A percentile compares a stretch with the other conserved stretches of the same genome.
These are phyloP conservation scores for Monilinia vaccinii-corymbosi DNA, from an alignment of 2,329 filamentous ascomycete species.

Conservation along the genomic window DNA sequence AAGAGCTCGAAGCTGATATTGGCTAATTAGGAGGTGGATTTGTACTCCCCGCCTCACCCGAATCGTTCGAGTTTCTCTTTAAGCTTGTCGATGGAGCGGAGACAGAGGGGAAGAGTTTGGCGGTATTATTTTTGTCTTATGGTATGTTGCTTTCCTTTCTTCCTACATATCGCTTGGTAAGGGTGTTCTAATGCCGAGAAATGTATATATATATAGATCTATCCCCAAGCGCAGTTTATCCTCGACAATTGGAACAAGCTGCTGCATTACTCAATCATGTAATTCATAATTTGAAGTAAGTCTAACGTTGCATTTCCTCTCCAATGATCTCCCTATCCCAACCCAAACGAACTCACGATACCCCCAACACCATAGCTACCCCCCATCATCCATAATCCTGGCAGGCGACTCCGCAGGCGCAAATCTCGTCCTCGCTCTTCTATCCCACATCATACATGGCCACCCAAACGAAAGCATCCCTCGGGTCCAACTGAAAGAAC, in stretches of 20 bases:
- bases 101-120: constrained; percentile 36
- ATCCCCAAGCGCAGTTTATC: constrained; percentile 38
- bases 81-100: constrained; percentile 24
- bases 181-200: not conserved
- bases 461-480: constrained; percentile 50
- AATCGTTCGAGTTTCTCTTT: constrained; percentile 37
- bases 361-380: constrained; percentile 50
- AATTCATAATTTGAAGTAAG: constrained; percentile 25
- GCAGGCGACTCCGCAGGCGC: constrained; percentile 45
- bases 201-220: constrained; percentile 28
- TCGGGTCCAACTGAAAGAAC: constrained; percentile 32
- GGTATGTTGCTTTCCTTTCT: constrained; percentile 24
- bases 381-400: constrained; percentile 33
- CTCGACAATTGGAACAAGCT: constrained; percentile 39
- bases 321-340: constrained; percentile 42
- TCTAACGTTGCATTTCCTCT: constrained; percentile 27
- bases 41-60: constrained; percentile 36
- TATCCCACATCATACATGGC: constrained; percentile 46
- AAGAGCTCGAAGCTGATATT: not conserved
- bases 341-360: constrained; percentile 42
- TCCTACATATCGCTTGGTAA: not conserved
- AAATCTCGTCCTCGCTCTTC: constrained; percentile 37
- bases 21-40: constrained; percentile 44
- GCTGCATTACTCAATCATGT: constrained; percentile 36
- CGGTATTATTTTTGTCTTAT: constrained; percentile 48